Evolutionary conservation across 2,329 filamentous ascomycete species (phyloP), one percentile per base, ranked within the genome.

Genomic region (Fonsecaea erecta): DNA sequence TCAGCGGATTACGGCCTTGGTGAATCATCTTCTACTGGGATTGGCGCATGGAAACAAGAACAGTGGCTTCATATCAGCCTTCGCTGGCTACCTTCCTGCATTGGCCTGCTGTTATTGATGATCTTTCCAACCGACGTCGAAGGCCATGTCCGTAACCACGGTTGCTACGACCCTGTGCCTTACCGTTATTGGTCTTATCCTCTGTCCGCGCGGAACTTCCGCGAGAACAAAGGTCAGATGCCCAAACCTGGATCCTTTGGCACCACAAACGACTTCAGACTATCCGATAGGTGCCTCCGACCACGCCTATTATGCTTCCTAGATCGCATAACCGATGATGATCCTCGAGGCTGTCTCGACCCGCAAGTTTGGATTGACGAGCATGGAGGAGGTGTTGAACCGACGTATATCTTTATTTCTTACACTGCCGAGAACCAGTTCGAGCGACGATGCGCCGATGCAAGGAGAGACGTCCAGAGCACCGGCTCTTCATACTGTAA

Each of bases 371-470:
- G 60, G 61, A 64, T 66, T 5, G 37, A 60, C 18, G 26, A 30
- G n/a, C 59, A 63, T 9, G 63, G 53, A 21, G 60, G 59, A 18
- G 53, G 52, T 12, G 32, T 55, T 21, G 60, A 64, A 48, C 64
- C 64, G 3, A 57, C 43, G 6, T 66, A 66, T 30, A 60, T 66
- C 26, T 66, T 66, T 55, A 54, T 66, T 21, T 63, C 64, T 18
- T 66, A 66, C 48, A 66, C 64, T 5, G 64, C 61, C 6, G 64
- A 66, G 48, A 60, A 64, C 26, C 64, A 66, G 18, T 66, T 66
- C 24, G 55, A 60, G 48, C 34, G 64, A 28, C 21, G 55, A 21
- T 66, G 63, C 30, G 40, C 24, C 24, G 21, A 59, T 12, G 63
- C 52, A 16, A 34, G 60, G 30, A 48, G 46, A n/a, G 40, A 66